These are phyloP conservation scores for Trametes meyenii DNA, from an alignment of 768 basidiomycete species.

Conservation along the genomic window DNA sequence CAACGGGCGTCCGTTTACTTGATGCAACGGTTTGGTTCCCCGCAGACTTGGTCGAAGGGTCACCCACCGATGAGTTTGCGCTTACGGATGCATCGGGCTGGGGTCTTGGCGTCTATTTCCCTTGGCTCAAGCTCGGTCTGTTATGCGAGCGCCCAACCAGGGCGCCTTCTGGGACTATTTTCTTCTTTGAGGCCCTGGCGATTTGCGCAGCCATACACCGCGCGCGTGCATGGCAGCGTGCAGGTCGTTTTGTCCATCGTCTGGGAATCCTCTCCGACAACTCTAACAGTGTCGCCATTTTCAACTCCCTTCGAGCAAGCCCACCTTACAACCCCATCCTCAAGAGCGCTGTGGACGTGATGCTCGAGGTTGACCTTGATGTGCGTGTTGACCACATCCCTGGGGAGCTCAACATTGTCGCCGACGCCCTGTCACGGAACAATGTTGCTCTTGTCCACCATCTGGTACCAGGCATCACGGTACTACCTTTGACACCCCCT, in stretches of 20 bases:
- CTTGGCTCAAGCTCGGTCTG: slow-evolving; percentile 5
- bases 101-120: slow-evolving; percentile 30
- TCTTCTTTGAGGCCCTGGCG: slow-evolving; percentile 18
- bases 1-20: not conserved
- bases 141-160: not conserved
- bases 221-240: not conserved
- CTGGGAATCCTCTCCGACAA: slow-evolving; percentile 27
- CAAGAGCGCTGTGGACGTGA: not conserved
- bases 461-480: too few species aligned
- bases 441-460: too few species aligned
- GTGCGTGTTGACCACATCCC: too few species aligned
- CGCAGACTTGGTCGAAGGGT: not conserved
- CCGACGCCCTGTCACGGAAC: too few species aligned
- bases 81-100: slow-evolving; percentile 27
- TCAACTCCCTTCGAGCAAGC: slow-evolving; percentile 25
- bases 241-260: not conserved
- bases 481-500: too few species aligned
- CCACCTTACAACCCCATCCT: not conserved
- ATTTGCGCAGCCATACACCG: slow-evolving; percentile 5
- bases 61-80: slow-evolving; percentile 14
- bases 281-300: slow-evolving; percentile 31
- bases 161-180: not conserved
- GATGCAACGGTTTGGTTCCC: not conserved
- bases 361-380: too few species aligned
- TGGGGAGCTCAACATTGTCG: too few species aligned